These are phyloP conservation scores for Marasmius tenuissimus DNA, from an alignment of 1,284 basidiomycete genomes.

Conservation along the genomic window DNA sequence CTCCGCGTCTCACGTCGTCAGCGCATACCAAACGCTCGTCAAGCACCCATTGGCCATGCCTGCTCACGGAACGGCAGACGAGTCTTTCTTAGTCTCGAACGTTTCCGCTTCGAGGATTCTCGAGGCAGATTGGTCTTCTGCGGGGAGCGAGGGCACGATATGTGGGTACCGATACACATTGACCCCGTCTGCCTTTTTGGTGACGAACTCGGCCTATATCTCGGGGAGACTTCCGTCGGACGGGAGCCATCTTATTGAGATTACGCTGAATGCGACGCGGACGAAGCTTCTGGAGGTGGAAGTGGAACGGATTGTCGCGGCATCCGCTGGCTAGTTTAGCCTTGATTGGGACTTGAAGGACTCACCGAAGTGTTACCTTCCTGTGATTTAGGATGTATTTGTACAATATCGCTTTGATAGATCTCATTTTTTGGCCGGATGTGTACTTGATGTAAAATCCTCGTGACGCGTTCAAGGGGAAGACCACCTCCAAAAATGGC, in stretches of 20 bases:
- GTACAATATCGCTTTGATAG: too few relatives aligned
- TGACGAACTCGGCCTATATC: constrained; percentile 37
- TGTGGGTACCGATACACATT: constrained; percentile 38
- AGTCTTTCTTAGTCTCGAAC: constrained; percentile 35
- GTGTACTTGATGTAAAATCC: too few relatives aligned
- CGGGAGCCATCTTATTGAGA: constrained; percentile 36
- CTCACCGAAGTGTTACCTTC: too few relatives aligned
- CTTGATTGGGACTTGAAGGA: too few relatives aligned
- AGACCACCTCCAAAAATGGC: too few relatives aligned
- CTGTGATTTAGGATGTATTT: too few relatives aligned
- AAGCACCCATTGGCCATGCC: constrained; percentile 27
- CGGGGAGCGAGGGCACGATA: constrained; percentile 21
- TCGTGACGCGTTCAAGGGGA: too few relatives aligned
- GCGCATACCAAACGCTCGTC: constrained; percentile 25
- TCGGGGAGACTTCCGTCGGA: constrained; percentile 33
- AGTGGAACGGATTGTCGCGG: constrained; percentile 10
- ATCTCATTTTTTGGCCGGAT: too few relatives aligned
- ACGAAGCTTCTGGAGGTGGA: constrained; percentile 27
- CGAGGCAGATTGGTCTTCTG: constrained; percentile 32
- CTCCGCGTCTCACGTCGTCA: constrained; percentile 26
- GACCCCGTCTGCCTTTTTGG: constrained; percentile 30
- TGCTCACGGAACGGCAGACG: constrained; percentile 30
- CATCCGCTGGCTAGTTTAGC: too few relatives aligned
- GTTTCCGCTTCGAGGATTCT: constrained; percentile 37
- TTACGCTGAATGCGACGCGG: constrained; percentile 29